Percentiles rank a stretch among this genome's conserved stretches.
These are phyloP conservation scores for Monosporascus sp. DNA, from an alignment of 2,329 filamentous ascomycete species.

Conservation along the genomic window DNA sequence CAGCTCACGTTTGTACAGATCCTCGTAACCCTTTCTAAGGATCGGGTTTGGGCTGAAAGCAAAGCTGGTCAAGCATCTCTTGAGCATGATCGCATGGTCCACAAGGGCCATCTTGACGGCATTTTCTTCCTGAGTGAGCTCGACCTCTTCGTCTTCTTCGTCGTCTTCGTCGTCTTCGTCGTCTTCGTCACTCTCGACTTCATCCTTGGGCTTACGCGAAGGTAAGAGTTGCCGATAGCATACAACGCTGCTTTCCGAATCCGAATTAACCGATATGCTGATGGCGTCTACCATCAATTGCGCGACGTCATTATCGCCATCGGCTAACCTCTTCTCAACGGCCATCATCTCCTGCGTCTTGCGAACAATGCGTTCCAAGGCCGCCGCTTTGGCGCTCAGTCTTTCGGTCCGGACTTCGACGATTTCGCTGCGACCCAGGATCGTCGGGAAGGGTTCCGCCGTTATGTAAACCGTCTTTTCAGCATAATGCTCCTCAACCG, in stretches of 20 bases:
- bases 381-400: constrained; percentile 77
- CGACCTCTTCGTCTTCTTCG: constrained; percentile 42
- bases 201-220: constrained; percentile 37
- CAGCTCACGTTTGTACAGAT: constrained; percentile 60
- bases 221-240: constrained; percentile 73
- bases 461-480: constrained; percentile 84
- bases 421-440: constrained; percentile 83
- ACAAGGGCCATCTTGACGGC: constrained; percentile 81
- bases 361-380: constrained; percentile 80
- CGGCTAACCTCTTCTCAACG: constrained; percentile 68
- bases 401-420: constrained; percentile 61
- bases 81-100: constrained; percentile 84
- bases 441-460: constrained; percentile 84
- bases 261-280: constrained; percentile 68
- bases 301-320: constrained; percentile 67
- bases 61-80: constrained; percentile 71
- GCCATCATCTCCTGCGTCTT: constrained; percentile 82
- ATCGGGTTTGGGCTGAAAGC: constrained; percentile 57
- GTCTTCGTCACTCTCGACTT: constrained; percentile 37
- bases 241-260: constrained; percentile 71
- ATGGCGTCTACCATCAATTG: constrained; percentile 70
- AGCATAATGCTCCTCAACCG: constrained; percentile 67
- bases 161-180: constrained; percentile 39
- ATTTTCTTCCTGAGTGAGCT: constrained; percentile 60
- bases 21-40: constrained; percentile 51